Evolutionary conservation across 441 rosid species (phyloP).

Genomic region (Iberis amara): DNA sequence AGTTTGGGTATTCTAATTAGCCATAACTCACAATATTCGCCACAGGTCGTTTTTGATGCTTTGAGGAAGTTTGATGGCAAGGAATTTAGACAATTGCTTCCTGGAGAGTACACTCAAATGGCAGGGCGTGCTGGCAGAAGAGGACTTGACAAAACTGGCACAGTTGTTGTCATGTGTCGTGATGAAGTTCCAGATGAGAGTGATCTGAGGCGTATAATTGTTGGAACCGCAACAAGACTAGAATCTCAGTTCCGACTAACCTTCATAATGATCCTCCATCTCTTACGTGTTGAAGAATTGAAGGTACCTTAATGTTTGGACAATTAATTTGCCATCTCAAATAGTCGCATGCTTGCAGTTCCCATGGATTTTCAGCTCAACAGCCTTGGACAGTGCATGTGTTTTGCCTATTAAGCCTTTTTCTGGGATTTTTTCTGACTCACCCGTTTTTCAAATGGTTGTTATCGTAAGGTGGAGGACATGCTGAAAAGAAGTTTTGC

Average conservation of each 20-base stretch:
- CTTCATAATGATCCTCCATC: conserved; percentile 95
- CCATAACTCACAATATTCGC: conserved; percentile 23
- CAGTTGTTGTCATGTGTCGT: conserved; percentile 88
- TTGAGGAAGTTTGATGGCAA: conserved; percentile 95
- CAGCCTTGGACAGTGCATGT: conserved; percentile 1
- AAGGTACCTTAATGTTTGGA: conserved; percentile 51
- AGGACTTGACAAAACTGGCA: conserved; percentile 95
- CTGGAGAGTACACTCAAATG: conserved; percentile 99
- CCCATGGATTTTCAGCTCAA: conserved; percentile 5
- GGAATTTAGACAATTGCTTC: conserved; percentile 78
- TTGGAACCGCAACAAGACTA: conserved; percentile 83
- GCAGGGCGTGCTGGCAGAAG: conserved; percentile 99
- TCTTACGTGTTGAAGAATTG: conserved; percentile 95
- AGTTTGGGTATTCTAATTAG: conserved; percentile 3
- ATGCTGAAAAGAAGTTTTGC: conserved; percentile 99
- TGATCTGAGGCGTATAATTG: conserved; percentile 53
- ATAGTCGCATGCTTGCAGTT: conserved; percentile 16
- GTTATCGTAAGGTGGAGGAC: conserved; percentile 77
- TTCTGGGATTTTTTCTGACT: conserved; percentile 4
- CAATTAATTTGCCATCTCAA: conserved; percentile 9
- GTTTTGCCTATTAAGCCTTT: conserved; percentile 14
- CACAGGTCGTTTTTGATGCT: conserved; percentile 88
- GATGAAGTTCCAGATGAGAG: conserved; percentile 87
- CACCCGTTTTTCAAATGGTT: conserved; percentile 18
- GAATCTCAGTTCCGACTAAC: conserved; percentile 95